Base-by-base conservation (phyloP, 2,329 filamentous ascomycete genomes). In the Arthrobotrys conoides region DNA sequence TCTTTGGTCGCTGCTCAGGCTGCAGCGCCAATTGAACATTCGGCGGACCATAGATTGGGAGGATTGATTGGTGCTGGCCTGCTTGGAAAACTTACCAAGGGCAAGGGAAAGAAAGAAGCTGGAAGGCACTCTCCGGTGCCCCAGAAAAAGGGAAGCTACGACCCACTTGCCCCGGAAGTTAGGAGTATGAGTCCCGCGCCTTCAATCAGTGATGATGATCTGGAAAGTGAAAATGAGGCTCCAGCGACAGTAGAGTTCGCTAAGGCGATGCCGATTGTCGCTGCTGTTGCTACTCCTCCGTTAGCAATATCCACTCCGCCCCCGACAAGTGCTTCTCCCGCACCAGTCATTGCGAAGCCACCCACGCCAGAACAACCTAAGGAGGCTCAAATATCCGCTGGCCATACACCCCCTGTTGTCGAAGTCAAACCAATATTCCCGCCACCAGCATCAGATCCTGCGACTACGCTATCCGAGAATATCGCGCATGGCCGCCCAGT, bases 361-460 rank as follows among this genome's bases (percentile, higher is more conserved):
- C 55, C 65, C 41, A 38, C 18, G 5, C 59, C 36, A 20, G 72
- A 71, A 8, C 55, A 53, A 49, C 67, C 73, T 1, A 71, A 18
- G 30, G 61, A 51, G 20, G 73, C 67, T 0, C 67, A 77, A 27
- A 77, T 77, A 14, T 59, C 73, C 2, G 67, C 67, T 22, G 67
- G 73, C 10, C 73, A 77, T 20, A 68, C 67, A 36, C 67, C 73
- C 14, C 73, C 73, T 5, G 73, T 55, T 14, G 73, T 77, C 20
- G 73, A 77, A n/a, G 20, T 77, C 22, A 71, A 64, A 20, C 73
- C 73, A 36, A 77, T 77, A 53, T 77, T 53, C 51, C 73, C 73
- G 36, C 73, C 73, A 8, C 38, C 67, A 9, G n/a, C 64, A 9
- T 68, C 67, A 5, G 67, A 71, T 38, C 55, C 64, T 16, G 61